Conservation (phyloP, 176 grass and related monocot genomes). For the Dendrocalamus sinicus region DNA sequence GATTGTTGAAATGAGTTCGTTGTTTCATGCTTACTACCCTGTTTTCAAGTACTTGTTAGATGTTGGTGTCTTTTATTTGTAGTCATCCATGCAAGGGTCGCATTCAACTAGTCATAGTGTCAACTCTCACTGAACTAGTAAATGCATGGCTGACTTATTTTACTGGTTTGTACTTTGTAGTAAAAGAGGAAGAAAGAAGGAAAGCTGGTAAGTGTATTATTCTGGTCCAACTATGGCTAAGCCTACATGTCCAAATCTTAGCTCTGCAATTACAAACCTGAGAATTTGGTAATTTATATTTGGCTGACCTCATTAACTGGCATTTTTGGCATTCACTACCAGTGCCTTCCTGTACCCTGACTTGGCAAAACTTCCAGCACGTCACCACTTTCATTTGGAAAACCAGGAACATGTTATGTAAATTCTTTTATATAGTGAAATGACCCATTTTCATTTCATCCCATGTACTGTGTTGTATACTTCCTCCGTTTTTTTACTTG, state of each 20-base stretch:
- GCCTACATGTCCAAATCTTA: slow-evolving; percentile 54
- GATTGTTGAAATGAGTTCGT: slow-evolving; percentile 15
- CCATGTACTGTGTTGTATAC: background rate
- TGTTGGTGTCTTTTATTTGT: slow-evolving; percentile 31
- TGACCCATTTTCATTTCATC: background rate
- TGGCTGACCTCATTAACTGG: slow-evolving; percentile 52
- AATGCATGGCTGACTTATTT: slow-evolving; percentile 56
- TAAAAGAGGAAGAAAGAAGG: slow-evolving; percentile 59
- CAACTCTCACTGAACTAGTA: slow-evolving; percentile 46
- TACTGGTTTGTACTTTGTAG: slow-evolving; percentile 66
- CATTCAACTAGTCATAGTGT: slow-evolving; percentile 47
- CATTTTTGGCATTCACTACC: slow-evolving; percentile 51
- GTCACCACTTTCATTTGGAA: slow-evolving; percentile 27
- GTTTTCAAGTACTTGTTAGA: slow-evolving; percentile 32
- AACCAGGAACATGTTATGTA: slow-evolving; percentile 19
- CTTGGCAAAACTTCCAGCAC: slow-evolving; percentile 40
- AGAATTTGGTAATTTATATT: slow-evolving; percentile 68
- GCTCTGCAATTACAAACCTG: slow-evolving; percentile 52
- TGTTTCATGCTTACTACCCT: slow-evolving; percentile 4
- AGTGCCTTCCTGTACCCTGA: slow-evolving; percentile 48
- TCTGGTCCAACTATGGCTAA: slow-evolving; percentile 51
- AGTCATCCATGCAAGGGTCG: slow-evolving; percentile 47
- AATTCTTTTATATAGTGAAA: slow-evolving; percentile 1
- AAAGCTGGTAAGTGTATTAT: slow-evolving; percentile 59
- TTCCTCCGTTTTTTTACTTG: no score